Evolutionary conservation across 1,284 basidiomycete genomes (phyloP).

Genomic region (Ganoderma resinaceum): DNA sequence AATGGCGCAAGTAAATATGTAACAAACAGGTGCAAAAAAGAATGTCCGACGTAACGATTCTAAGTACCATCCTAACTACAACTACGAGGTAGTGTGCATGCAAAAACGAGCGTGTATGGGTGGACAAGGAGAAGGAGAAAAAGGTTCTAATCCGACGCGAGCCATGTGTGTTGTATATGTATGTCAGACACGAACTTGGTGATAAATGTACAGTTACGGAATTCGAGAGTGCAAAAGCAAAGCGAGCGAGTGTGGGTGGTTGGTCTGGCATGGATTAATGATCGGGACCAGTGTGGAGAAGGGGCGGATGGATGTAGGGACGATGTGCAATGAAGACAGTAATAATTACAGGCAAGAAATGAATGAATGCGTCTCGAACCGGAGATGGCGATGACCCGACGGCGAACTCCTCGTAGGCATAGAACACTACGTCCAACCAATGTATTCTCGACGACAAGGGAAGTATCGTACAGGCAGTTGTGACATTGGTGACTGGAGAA

Average conservation of each 20-base stretch:
- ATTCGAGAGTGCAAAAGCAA: constrained; percentile 2
- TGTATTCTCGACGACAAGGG: constrained; percentile 36
- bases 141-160: constrained; percentile 18
- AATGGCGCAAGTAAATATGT: constrained; percentile 19
- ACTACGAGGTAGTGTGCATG: constrained; percentile 1
- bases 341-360: not conserved
- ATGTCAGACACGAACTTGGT: not conserved
- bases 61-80: constrained; percentile 16
- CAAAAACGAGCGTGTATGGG: constrained; percentile 21
- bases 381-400: constrained; percentile 24
- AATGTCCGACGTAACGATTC: constrained; percentile 19
- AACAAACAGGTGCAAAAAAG: constrained; percentile 14
- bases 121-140: constrained; percentile 4
- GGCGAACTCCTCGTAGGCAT: constrained; percentile 13
- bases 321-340: not conserved
- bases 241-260: not conserved
- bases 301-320: not conserved
- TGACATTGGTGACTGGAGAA: constrained; percentile 33
- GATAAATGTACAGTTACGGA: constrained; percentile 7
- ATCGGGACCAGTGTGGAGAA: not conserved
- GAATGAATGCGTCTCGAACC: constrained; percentile 21
- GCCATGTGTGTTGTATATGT: constrained; percentile 8
- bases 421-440: constrained; percentile 37
- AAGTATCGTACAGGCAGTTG: constrained; percentile 35
- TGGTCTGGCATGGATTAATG: not conserved